Evolutionary conservation across 2,329 filamentous ascomycete genomes (phyloP).

Genomic region (Fusarium coffeatum): DNA sequence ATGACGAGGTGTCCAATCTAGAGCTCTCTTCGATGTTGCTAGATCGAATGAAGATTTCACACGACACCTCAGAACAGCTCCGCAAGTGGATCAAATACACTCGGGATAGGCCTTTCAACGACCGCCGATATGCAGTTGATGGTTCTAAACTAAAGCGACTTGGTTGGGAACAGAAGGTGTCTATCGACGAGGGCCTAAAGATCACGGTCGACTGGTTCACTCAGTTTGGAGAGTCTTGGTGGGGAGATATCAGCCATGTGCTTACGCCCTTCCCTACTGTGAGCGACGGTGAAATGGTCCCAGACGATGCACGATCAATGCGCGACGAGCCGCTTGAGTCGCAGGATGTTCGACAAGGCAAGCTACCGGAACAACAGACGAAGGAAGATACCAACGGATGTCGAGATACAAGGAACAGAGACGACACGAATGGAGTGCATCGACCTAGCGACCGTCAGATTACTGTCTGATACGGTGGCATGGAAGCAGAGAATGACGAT

Average conservation of each 20-base stretch:
- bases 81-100: slow-evolving; percentile 78
- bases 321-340: slow-evolving; percentile 50
- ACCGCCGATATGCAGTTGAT: slow-evolving; percentile 78
- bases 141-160: slow-evolving; percentile 73
- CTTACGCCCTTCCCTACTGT: slow-evolving; percentile 75
- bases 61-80: slow-evolving; percentile 63
- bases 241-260: slow-evolving; percentile 77
- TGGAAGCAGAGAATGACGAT: not conserved
- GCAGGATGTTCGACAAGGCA: slow-evolving; percentile 37
- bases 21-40: slow-evolving; percentile 75
- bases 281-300: slow-evolving; percentile 65
- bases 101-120: slow-evolving; percentile 82
- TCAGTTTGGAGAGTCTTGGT: slow-evolving; percentile 74
- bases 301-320: slow-evolving; percentile 56
- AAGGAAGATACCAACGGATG: slow-evolving; percentile 24
- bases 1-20: slow-evolving; percentile 81
- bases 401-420: slow-evolving; percentile 16
- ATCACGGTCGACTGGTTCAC: slow-evolving; percentile 78
- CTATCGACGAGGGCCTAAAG: slow-evolving; percentile 71
- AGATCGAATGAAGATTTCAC: slow-evolving; percentile 67
- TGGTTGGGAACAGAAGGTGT: slow-evolving; percentile 76
- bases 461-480: slow-evolving; percentile 15
- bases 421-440: slow-evolving; percentile 12
- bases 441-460: slow-evolving; percentile 17
- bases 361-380: slow-evolving; percentile 22